phyloP scores from a whole-genome alignment of 768 basidiomycete genomes.

The Phaeolepiota aurea region DNA sequence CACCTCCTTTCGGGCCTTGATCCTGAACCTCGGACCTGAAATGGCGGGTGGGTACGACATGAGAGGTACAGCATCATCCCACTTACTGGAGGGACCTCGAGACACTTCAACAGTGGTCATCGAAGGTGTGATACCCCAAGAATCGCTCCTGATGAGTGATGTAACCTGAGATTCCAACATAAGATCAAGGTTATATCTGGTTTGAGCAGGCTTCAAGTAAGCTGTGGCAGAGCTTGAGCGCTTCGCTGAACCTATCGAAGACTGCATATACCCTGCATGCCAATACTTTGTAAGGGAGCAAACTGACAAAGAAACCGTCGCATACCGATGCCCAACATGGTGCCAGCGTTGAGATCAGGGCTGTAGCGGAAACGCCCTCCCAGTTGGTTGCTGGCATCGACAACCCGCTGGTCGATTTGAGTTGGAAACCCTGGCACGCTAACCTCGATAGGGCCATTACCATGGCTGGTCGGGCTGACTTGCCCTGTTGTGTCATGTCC shows the following conservation, averaged over 20 bases:
- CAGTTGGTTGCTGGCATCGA: slow-evolving; percentile 1
- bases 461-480: slow-evolving; percentile 18
- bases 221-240: slow-evolving; percentile 1
- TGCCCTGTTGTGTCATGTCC: slow-evolving; percentile 15
- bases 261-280: slow-evolving; percentile 1
- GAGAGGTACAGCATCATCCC: slow-evolving; percentile 2
- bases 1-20: slow-evolving; percentile 41
- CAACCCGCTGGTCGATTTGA: neutral
- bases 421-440: slow-evolving; percentile 3
- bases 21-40: neutral
- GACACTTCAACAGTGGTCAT: slow-evolving; percentile 8
- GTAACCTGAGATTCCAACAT: slow-evolving; percentile 8
- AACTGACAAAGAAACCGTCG: neutral
- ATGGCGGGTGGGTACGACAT: neutral
- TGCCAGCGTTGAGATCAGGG: slow-evolving; percentile 5
- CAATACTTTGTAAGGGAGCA: neutral
- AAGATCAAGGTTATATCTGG: slow-evolving; percentile 2
- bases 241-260: slow-evolving; percentile 1
- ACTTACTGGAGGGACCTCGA: slow-evolving; percentile 6
- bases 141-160: slow-evolving; percentile 7
- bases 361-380: slow-evolving; percentile 6
- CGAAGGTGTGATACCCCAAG: neutral
- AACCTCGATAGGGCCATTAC: slow-evolving; percentile 5
- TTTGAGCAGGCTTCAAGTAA: neutral
- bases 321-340: slow-evolving; percentile 3